Base-by-base conservation (phyloP, 108 stramenopile genomes). In the Conticribra guillardii region DNA sequence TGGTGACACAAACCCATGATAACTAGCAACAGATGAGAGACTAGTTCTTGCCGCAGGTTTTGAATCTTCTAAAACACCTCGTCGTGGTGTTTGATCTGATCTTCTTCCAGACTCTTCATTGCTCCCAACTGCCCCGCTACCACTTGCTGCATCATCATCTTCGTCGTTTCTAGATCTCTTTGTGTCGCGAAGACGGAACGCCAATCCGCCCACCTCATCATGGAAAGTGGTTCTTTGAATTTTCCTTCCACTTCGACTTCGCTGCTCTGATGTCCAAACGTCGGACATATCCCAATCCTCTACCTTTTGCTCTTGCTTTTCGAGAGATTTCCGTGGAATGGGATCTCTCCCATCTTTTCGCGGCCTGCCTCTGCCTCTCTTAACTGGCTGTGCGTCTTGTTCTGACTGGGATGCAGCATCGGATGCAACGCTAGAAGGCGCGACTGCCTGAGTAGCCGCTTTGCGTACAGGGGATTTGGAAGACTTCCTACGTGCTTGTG, bases 181-280 rank as follows among this genome's bases (percentile, higher is more conserved):
- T 16, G 60, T 30, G 33, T 57, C 47, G 27, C 48, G n/a, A 32
- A 54, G 21, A 21, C 41, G 22, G 34, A 45, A 41, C 50, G 88
- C 87, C 24, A 80, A 85, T 14, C 87, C 84, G 50, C 79, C 77
- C 29, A 86, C 54, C 66, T 94, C 92, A 57, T 94, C 92, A 67
- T 91, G 88, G 54, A 91, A 90, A 15, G 79, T 69, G 19, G 70
- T 85, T 50, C 89, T 69, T 48, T 90, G 88, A 17, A 94, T 86
- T 17, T 83, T 76, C 62, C 93, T 60, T 44, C 90, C 93, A 65
- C 93, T 94, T 54, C 93, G 81, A 60, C 93, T 91, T 11, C 82
- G 68, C 26, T 80, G 50, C 19, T 59, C 52, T 18, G 53, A 50
- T 17, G 48, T 48, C 19, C 64, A 55, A 48, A 28, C 44, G 22